Base-by-base conservation (phyloP, 495 filamentous ascomycete species). In the Aspergillus cristatus region DNA sequence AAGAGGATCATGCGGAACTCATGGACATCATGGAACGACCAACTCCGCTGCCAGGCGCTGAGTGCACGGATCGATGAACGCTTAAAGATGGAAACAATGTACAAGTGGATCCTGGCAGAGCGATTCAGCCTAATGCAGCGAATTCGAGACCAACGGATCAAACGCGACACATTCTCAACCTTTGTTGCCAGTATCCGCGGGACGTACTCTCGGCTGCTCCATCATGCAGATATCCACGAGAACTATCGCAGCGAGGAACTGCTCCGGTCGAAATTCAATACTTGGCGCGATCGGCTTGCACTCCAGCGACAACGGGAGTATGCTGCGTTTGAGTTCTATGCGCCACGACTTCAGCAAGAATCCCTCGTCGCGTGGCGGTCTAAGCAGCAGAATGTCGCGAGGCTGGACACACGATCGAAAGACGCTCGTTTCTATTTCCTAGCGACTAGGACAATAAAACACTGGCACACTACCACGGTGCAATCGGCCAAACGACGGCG, bases 11-110 rank as follows among this genome's bases (percentile, higher is more conserved):
- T 81, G 31, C 69, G 70, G 18, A 78, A 76, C 48, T 59, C 74
- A 7, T 81, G 72, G 69, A 76, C 74, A 1, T 49, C 64, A 10
- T 86, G 81, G 81, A 82, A 82, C 38, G 76, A 83, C 56, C 67
- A 59, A 12, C 63, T 81, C 22, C 75, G 79, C 10, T 73, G 68
- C 38, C 58, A 70, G 42, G 69, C 67, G 2, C 56, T 83, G 4
- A 59, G 51, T 24, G 58, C 58, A 12, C 69, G 63, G 15, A 74
- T 80, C 32, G 68, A 79, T 40, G 77, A 81, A 43, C 70, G 78
- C 2, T 39, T 76, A 33, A 60, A 74, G 34, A 56, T 76, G 35
- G 69, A 79, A 46, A 54, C 67, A 1, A 67, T 84, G 43, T 81
- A 81, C 47, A 76, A 68, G 54, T 82, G 78, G 79, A 66, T 79